Conservation (phyloP, 2,329 filamentous ascomycete species). For the Ophiocordyceps robertsii region DNA sequence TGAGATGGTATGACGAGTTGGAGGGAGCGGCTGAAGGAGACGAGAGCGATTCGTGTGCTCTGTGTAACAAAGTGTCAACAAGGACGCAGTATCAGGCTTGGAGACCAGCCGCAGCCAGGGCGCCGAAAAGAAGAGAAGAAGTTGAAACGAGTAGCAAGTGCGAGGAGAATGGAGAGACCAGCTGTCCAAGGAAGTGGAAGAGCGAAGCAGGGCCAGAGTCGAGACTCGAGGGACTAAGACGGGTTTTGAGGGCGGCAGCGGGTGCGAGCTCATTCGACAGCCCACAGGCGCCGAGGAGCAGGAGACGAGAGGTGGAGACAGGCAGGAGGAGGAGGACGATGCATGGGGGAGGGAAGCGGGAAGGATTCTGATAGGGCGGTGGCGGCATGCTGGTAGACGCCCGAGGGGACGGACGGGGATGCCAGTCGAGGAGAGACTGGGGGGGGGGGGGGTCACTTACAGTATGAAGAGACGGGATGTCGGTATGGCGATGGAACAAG, state of each 20-base stretch:
- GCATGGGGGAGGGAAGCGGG: not conserved
- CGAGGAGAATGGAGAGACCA: not conserved
- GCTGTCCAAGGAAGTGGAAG: not conserved
- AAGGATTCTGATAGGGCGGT: not conserved
- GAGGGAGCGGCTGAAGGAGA: not conserved
- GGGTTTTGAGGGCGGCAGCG: slow-evolving; percentile 35
- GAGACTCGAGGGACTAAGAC: slow-evolving; percentile 24
- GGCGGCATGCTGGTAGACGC: not conserved
- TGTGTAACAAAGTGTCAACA: not conserved
- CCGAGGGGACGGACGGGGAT: not conserved
- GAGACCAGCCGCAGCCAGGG: slow-evolving; percentile 7
- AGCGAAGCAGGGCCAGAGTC: slow-evolving; percentile 15
- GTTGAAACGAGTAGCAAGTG: slow-evolving; percentile 5
- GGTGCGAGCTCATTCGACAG: slow-evolving; percentile 16
- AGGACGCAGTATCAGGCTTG: slow-evolving; percentile 4
- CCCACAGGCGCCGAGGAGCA: slow-evolving; percentile 20
- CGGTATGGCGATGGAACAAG: too few relatives aligned
- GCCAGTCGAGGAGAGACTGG: too few relatives aligned
- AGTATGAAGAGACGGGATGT: too few relatives aligned
- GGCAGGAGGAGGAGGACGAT: not conserved
- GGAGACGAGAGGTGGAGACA: slow-evolving; percentile 21
- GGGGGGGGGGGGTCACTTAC: too few relatives aligned
- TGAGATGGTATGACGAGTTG: not conserved
- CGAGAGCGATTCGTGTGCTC: not conserved
- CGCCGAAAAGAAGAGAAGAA: slow-evolving; percentile 11